Evolutionary conservation across 2,329 filamentous ascomycete species (phyloP), one percentile per base, ranked within the genome.

Genomic region (Cladosporium sp.): DNA sequence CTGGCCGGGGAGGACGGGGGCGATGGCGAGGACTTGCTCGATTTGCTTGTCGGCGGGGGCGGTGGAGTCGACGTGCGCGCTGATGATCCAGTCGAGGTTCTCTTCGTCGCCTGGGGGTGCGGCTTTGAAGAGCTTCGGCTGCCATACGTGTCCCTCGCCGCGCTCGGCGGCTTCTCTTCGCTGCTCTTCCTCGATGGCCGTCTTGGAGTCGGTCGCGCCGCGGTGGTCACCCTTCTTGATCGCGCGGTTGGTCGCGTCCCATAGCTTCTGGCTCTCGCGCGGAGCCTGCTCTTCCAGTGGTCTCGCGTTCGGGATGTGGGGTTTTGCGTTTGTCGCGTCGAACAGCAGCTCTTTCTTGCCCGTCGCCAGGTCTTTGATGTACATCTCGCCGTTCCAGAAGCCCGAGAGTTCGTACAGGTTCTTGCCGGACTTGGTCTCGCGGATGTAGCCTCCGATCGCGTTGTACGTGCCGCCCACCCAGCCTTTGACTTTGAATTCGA

Each of bases 401-500:
- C 93, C 93, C 1, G 88, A 95, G 6, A 99, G 76, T 68, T 99
- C 93, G 64, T 84, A 97, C n/a, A 96, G 76, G 6, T 85, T 73
- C 68, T 96, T 91, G 29, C 89, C 90, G 0, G 88, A 91, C 64
- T 85, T 84, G 57, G 91, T 89, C 59, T 91, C 89, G 70, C 86
- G 95, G 72, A 99, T 95, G 36, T 78, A 84, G 7, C 93, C 93
- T 7, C 89, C 90, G 62, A 99, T 96, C 32, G 90, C 89, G 65
- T 99, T 96, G 71, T 99, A 99, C 1, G 88, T 93, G 7, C 93
- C 93, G 47, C 89, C 86, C 57, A 99, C 92, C 80, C 95, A 99
- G 4, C 93, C 93, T 71, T 97, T 97, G 47, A 89, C 95, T 74
- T 97, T 97, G 80, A 99, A 99, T 59, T 99, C 93, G 54, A 99